Conservation (phyloP, 176 grass and related monocot genomes). For the sorghum (Sorghum bicolor) region Sorghum_bicolor_NCBIv3 NC_012873.2:14767501-14768000, state of each 20-base stretch:
- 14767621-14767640: conserved; percentile 80
- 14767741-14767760: neutral
- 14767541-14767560: conserved; percentile 69
- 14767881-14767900: neutral
- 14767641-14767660: conserved; percentile 92
- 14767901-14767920: neutral
- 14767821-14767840: neutral
- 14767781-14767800: neutral
- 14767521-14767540: conserved; percentile 75
- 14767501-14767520: conserved; percentile 97
- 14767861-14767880: neutral
- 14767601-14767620: conserved; percentile 73
- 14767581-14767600: conserved; percentile 72
- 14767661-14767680: conserved; percentile 19
- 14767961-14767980: neutral
- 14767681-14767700: neutral
- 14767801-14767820: neutral
- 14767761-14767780: neutral
- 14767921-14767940: neutral
- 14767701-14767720: neutral
- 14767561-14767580: conserved; percentile 66
- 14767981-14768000: neutral
- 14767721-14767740: neutral
- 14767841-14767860: neutral
- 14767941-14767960: neutral